phyloP scores from a whole-genome alignment of 805 yeast species.

The Candida taoyuanica region DNA sequence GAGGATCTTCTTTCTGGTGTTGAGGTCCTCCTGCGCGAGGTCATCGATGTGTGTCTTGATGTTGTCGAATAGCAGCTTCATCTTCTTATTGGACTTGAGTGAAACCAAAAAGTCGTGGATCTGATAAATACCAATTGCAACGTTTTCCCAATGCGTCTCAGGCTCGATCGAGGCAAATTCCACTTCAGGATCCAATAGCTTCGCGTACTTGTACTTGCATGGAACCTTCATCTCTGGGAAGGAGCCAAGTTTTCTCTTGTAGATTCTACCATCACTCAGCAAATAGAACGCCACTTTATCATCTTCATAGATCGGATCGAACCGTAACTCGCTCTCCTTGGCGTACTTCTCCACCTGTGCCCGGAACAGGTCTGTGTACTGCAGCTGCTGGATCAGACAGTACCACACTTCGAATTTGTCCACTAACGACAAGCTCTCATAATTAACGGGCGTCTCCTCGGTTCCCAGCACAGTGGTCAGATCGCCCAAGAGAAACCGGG shows the following conservation, averaged over 20 bases:
- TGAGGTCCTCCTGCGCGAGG: slow-evolving; percentile 42
- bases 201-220: slow-evolving; percentile 28
- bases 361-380: slow-evolving; percentile 43
- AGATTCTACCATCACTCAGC: slow-evolving; percentile 50
- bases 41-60: slow-evolving; percentile 31
- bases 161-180: slow-evolving; percentile 34
- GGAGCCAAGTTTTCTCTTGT: slow-evolving; percentile 32
- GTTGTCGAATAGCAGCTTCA: slow-evolving; percentile 29
- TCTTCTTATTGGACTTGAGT: slow-evolving; percentile 27
- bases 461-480: slow-evolving; percentile 20
- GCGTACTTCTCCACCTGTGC: slow-evolving; percentile 40
- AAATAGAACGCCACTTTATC: slow-evolving; percentile 30
- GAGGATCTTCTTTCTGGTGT: slow-evolving; percentile 47
- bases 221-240: slow-evolving; percentile 33
- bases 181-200: slow-evolving; percentile 25
- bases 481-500: slow-evolving; percentile 26
- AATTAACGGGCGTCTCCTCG: slow-evolving; percentile 28
- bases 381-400: slow-evolving; percentile 38
- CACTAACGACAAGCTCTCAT: slow-evolving; percentile 36
- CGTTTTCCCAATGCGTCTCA: slow-evolving; percentile 33
- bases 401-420: slow-evolving; percentile 49
- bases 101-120: slow-evolving; percentile 31
- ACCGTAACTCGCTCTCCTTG: slow-evolving; percentile 26
- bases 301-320: slow-evolving; percentile 29
- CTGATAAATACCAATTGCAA: slow-evolving; percentile 42